Conservation (phyloP, 75 land plant species). For the Ceratopteris richardii region DNA sequence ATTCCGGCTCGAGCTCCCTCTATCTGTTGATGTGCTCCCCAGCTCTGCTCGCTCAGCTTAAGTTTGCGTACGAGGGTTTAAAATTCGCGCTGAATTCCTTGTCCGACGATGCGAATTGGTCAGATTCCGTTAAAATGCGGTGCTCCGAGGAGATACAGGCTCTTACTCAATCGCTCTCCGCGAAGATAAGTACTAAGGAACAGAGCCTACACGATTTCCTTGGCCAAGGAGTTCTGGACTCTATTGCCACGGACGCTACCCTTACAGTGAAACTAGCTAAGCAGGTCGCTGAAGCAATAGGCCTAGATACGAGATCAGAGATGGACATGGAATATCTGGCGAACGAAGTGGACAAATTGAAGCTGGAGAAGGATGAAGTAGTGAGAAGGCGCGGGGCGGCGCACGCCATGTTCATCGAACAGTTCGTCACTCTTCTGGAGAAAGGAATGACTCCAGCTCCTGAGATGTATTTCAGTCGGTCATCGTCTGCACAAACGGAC, state of each 20-base stretch:
- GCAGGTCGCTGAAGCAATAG: slow-evolving; percentile 28
- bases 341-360: slow-evolving; percentile 21
- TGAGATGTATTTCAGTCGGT: too few relatives aligned
- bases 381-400: slow-evolving; percentile 11
- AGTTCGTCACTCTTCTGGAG: slow-evolving; percentile 32
- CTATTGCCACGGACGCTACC: slow-evolving; percentile 17
- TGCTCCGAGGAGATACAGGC: background rate
- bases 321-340: slow-evolving; percentile 13
- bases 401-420: slow-evolving; percentile 29
- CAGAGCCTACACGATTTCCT: slow-evolving; percentile 21
- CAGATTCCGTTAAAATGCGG: background rate
- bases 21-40: slow-evolving; percentile 21
- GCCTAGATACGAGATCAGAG: slow-evolving; percentile 5
- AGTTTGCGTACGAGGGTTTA: slow-evolving; percentile 1
- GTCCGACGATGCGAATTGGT: background rate
- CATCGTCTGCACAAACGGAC: background rate
- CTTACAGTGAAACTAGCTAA: slow-evolving; percentile 21
- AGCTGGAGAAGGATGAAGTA: slow-evolving; percentile 15
- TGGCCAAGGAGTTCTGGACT: slow-evolving; percentile 26
- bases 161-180: background rate
- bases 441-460: slow-evolving; percentile 15
- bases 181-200: slow-evolving; percentile 19
- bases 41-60: slow-evolving; percentile 3
- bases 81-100: slow-evolving; percentile 7
- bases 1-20: slow-evolving; percentile 7